phyloP scores from a whole-genome alignment of 805 yeast genomes.

The Myxozyma melibiosi region DNA sequence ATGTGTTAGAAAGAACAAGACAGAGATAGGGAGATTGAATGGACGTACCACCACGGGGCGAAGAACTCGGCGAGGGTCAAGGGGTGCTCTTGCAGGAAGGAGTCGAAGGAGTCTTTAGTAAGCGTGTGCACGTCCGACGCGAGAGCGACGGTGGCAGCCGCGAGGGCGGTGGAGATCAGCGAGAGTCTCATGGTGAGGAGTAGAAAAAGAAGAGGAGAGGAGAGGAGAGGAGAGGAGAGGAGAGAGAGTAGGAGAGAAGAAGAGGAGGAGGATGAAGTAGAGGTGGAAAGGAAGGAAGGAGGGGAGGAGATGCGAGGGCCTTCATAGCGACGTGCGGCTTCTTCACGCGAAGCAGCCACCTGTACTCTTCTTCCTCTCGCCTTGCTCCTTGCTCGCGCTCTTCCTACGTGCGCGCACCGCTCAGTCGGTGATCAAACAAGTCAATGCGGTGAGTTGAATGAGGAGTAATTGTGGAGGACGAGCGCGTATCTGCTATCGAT shows the following conservation, averaged over 20 bases:
- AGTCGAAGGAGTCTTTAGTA: conserved; percentile 63
- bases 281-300: too few relatives aligned
- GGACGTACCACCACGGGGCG: conserved; percentile 76
- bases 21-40: background rate
- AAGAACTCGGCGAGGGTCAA: conserved; percentile 84
- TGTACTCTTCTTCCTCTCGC: background rate
- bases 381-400: background rate
- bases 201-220: background rate
- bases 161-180: conserved; percentile 12
- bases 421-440: too few relatives aligned
- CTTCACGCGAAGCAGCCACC: conserved; percentile 10
- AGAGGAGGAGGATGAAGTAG: background rate
- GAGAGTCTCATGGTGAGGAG: conserved; percentile 21
- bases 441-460: too few relatives aligned
- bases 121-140: conserved; percentile 87
- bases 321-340: background rate
- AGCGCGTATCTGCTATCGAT: too few relatives aligned
- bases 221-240: background rate
- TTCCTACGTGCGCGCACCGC: too few relatives aligned
- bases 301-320: too few relatives aligned
- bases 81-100: conserved; percentile 69
- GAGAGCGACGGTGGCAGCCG: conserved; percentile 41
- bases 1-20: background rate
- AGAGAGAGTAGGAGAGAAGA: background rate
- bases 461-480: too few relatives aligned